Conservation (phyloP, 2,329 filamentous ascomycete species). For the Diaporthe vaccinii region DNA sequence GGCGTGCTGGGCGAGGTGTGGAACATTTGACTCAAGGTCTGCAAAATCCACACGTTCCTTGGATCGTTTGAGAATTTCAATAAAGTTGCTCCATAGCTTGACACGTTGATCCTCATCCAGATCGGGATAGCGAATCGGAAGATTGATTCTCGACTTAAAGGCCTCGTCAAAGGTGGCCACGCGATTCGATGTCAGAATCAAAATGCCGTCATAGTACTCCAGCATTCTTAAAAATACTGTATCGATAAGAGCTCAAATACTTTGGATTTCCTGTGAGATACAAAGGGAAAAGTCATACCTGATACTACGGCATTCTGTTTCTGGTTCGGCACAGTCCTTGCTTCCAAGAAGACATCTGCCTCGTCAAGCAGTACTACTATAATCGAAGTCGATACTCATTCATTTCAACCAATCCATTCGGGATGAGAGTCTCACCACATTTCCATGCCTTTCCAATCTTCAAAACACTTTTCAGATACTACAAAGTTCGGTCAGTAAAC, state of each 20-base stretch:
- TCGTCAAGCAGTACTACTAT: not conserved
- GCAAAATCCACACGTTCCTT: not conserved
- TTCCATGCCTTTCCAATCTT: not conserved
- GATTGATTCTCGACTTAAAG: not conserved
- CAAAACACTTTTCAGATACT: slow-evolving; percentile 1
- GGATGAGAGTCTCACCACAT: not conserved
- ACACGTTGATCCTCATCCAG: not conserved
- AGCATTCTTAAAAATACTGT: not conserved
- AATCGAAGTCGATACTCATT: not conserved
- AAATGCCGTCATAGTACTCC: not conserved
- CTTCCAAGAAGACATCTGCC: slow-evolving; percentile 2
- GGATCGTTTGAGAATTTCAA: not conserved
- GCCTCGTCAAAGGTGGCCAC: not conserved
- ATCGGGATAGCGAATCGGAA: not conserved
- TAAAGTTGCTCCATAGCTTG: not conserved
- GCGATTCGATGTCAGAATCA: not conserved
- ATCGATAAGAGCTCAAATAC: not conserved
- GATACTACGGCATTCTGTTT: not conserved
- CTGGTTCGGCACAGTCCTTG: not conserved
- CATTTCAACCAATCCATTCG: too few species aligned
- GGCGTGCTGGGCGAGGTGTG: not conserved
- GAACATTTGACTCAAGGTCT: not conserved
- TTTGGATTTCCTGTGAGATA: too few species aligned
- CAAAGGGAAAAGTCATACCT: not conserved
- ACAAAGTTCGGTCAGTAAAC: not conserved